These are phyloP conservation scores for Physocladia obscura DNA, from an alignment of 192 early-diverging fungal genomes.

Conservation along the genomic window DNA sequence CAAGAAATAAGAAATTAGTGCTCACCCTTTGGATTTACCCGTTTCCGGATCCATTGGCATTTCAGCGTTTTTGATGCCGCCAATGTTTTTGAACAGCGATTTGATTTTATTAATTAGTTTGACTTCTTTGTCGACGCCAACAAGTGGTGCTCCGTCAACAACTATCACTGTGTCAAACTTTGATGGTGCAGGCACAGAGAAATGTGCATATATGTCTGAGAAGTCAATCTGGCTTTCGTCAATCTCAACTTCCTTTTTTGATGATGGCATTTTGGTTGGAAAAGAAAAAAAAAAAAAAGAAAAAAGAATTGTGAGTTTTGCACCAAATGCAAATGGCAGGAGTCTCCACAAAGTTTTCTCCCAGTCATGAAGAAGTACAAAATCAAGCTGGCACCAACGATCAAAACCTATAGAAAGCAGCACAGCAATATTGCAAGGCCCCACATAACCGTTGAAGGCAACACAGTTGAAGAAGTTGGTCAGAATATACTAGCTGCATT, in stretches of 20 bases:
- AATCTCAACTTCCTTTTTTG: slow-evolving; percentile 3
- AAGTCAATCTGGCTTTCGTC: slow-evolving; percentile 70
- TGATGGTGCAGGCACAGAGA: slow-evolving; percentile 68
- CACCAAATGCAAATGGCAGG: too few relatives aligned
- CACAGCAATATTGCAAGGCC: too few relatives aligned
- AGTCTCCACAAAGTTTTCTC: too few relatives aligned
- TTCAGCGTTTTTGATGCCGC: slow-evolving; percentile 76
- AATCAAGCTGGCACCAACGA: too few relatives aligned
- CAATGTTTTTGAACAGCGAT: slow-evolving; percentile 80
- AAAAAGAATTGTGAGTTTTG: too few relatives aligned
- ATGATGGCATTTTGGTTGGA: not conserved
- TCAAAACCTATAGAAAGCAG: too few relatives aligned
- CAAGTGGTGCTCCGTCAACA: slow-evolving; percentile 87
- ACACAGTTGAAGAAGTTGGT: too few relatives aligned
- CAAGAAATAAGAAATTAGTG: not conserved
- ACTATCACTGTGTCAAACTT: slow-evolving; percentile 84
- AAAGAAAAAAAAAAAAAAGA: slow-evolving; percentile 8
- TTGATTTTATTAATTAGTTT: slow-evolving; percentile 70
- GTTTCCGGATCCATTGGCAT: slow-evolving; percentile 81
- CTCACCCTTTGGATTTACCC: slow-evolving; percentile 82
- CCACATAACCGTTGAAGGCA: too few relatives aligned
- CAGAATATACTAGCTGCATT: too few relatives aligned
- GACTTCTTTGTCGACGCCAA: slow-evolving; percentile 82
- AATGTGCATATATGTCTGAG: slow-evolving; percentile 81
- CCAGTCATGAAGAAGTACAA: too few relatives aligned